These are phyloP conservation scores for Saccharum spontaneum DNA, from an alignment of 176 grass and related monocot species.

Conservation along the genomic window DNA sequence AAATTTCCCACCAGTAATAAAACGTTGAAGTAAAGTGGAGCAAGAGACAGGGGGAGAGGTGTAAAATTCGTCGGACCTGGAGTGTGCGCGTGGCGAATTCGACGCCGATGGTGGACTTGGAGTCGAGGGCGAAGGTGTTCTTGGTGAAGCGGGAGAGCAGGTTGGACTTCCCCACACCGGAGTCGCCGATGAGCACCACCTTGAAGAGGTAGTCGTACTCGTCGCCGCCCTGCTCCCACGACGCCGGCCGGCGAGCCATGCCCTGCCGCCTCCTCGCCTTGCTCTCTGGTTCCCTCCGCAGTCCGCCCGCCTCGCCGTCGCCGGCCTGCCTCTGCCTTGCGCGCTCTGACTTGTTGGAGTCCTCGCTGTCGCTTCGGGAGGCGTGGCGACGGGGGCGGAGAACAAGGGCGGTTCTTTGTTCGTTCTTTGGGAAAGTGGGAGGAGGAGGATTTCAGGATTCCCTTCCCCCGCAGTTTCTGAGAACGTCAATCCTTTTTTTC, in stretches of 20 bases:
- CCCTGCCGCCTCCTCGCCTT: no score
- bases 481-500: no score
- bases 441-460: neutral
- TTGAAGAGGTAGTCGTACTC: constrained; percentile 98
- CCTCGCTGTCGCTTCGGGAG: constrained; percentile 9
- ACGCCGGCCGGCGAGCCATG: constrained; percentile 30
- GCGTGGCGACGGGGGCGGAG: neutral
- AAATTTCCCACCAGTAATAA: no score
- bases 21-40: no score
- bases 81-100: constrained; percentile 63
- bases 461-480: neutral
- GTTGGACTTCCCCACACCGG: constrained; percentile 89
- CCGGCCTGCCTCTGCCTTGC: neutral
- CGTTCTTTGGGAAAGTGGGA: neutral
- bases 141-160: constrained; percentile 87
- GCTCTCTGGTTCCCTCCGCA: neutral
- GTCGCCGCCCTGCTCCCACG: constrained; percentile 48
- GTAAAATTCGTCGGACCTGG: constrained; percentile 28
- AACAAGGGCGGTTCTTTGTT: constrained; percentile 1
- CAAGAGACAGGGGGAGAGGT: neutral
- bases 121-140: constrained; percentile 46
- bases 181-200: constrained; percentile 93
- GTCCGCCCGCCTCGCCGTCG: neutral
- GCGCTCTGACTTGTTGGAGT: neutral
- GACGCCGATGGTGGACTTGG: constrained; percentile 61